Percentiles rank a stretch among this genome's conserved stretches.
Evolutionary conservation across 805 yeast species (phyloP).

Genomic region (Starmera caribaea): DNA sequence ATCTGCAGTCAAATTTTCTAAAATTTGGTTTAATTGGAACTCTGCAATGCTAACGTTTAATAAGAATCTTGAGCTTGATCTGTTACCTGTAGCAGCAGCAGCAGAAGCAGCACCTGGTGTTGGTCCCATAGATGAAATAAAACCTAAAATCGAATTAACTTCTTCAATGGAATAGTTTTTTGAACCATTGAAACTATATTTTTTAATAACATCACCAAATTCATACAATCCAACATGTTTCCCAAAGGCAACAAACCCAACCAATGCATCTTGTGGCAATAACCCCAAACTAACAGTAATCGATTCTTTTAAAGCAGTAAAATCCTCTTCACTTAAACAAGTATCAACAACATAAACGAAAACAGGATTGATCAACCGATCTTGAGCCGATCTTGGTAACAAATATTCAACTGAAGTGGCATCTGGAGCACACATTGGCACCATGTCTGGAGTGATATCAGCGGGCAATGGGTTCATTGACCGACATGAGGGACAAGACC

Average conservation of each 20-base stretch:
- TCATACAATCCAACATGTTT: constrained; percentile 52
- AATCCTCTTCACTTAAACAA: constrained; percentile 41
- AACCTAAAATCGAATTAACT: constrained; percentile 35
- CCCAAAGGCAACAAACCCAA: constrained; percentile 53
- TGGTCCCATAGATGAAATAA: constrained; percentile 26
- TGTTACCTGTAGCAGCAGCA: background rate
- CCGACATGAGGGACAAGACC: constrained; percentile 53
- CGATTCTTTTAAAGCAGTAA: constrained; percentile 41
- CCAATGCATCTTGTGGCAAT: constrained; percentile 44
- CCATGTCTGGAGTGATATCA: constrained; percentile 14
- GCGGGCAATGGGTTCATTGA: constrained; percentile 32
- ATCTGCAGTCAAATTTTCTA: constrained; percentile 40
- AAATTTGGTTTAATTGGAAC: constrained; percentile 36
- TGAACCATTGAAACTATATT: constrained; percentile 44
- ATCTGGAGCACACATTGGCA: constrained; percentile 29
- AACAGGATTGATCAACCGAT: constrained; percentile 29
- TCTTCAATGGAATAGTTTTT: constrained; percentile 40
- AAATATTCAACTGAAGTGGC: constrained; percentile 45
- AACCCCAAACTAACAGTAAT: constrained; percentile 33
- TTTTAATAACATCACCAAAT: constrained; percentile 24
- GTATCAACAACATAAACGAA: constrained; percentile 50
- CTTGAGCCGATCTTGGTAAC: constrained; percentile 21
- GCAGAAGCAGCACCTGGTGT: background rate
- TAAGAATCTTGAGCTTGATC: constrained; percentile 9
- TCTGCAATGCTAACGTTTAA: constrained; percentile 24